A percentile compares a stretch with the other conserved stretches of the same genome.
These are phyloP conservation scores for Vigna nakashimae DNA, from an alignment of 306 rosid species.

Conservation along the genomic window DNA sequence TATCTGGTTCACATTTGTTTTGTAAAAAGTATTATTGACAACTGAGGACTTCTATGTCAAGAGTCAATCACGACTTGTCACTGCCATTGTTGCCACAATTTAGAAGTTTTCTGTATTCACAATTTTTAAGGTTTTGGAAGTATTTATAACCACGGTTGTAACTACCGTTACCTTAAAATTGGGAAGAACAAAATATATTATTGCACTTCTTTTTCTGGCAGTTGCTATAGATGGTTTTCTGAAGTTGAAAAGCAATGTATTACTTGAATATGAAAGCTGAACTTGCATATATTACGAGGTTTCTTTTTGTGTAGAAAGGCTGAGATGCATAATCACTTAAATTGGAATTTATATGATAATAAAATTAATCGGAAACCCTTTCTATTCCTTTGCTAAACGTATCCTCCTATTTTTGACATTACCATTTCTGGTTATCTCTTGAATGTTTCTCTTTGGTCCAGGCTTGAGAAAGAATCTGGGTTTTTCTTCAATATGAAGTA, in stretches of 20 bases:
- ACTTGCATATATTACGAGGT: neutral
- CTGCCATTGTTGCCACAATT: neutral
- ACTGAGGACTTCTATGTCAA: conserved; percentile 1
- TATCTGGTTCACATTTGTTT: conserved; percentile 12
- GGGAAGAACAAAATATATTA: neutral
- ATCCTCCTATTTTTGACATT: conserved; percentile 14
- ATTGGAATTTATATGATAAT: conserved; percentile 17
- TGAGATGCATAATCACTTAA: conserved; percentile 20
- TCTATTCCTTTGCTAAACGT: neutral
- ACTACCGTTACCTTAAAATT: neutral
- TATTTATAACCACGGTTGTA: neutral
- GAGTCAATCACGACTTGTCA: neutral
- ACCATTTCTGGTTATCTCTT: neutral
- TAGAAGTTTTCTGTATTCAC: neutral
- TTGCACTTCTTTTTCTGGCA: neutral
- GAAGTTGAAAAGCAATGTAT: conserved; percentile 11
- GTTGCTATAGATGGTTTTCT: conserved; percentile 26
- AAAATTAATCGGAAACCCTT: conserved; percentile 7
- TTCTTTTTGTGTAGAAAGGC: neutral
- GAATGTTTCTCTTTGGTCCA: conserved; percentile 32
- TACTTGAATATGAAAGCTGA: conserved; percentile 22
- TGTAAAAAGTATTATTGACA: neutral
- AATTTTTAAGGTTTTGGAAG: neutral
- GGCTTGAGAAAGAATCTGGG: conserved; percentile 94
- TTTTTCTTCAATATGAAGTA: conserved; percentile 90